Conservation (phyloP, 2,329 filamentous ascomycete genomes). For the Paracorniculantispora psalliotae region DNA sequence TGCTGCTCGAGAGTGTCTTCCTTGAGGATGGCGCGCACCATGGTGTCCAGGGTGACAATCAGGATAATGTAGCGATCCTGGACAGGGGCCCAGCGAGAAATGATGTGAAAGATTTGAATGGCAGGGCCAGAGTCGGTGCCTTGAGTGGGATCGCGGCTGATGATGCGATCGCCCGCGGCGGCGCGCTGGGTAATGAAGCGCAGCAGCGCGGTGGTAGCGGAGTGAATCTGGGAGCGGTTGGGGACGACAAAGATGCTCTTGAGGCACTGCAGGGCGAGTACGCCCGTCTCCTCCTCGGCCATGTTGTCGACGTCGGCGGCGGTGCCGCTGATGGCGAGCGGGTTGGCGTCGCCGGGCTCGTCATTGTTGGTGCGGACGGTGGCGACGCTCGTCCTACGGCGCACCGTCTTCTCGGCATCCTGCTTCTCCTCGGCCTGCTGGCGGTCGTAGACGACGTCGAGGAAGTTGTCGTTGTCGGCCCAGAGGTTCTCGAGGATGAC, state of each 20-base stretch:
- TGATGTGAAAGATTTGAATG: slow-evolving; percentile 71
- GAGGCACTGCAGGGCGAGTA: slow-evolving; percentile 79
- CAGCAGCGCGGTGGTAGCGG: slow-evolving; percentile 68
- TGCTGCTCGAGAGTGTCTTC: slow-evolving; percentile 71
- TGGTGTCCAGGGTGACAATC: slow-evolving; percentile 71
- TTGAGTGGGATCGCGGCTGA: slow-evolving; percentile 43
- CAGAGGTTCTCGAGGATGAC: slow-evolving; percentile 84
- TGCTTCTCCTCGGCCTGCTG: slow-evolving; percentile 63
- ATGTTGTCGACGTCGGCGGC: slow-evolving; percentile 76
- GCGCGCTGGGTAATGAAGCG: slow-evolving; percentile 65
- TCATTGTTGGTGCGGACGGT: slow-evolving; percentile 72
- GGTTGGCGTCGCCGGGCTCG: slow-evolving; percentile 58
- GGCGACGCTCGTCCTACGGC: slow-evolving; percentile 71
- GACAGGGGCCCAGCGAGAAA: slow-evolving; percentile 84
- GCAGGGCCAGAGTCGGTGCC: slow-evolving; percentile 65
- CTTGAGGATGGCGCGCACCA: slow-evolving; percentile 62
- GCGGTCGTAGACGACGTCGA: slow-evolving; percentile 63
- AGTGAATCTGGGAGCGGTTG: slow-evolving; percentile 74
- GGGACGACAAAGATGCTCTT: slow-evolving; percentile 81
- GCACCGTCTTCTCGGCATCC: slow-evolving; percentile 58
- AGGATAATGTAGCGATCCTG: slow-evolving; percentile 92
- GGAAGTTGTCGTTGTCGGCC: slow-evolving; percentile 64
- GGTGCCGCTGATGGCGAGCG: slow-evolving; percentile 64
- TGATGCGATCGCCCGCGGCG: slow-evolving; percentile 43
- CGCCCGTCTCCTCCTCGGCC: slow-evolving; percentile 81